Base-by-base conservation (phyloP, 2,329 filamentous ascomycete genomes). In the Penicillium sp. region DNA sequence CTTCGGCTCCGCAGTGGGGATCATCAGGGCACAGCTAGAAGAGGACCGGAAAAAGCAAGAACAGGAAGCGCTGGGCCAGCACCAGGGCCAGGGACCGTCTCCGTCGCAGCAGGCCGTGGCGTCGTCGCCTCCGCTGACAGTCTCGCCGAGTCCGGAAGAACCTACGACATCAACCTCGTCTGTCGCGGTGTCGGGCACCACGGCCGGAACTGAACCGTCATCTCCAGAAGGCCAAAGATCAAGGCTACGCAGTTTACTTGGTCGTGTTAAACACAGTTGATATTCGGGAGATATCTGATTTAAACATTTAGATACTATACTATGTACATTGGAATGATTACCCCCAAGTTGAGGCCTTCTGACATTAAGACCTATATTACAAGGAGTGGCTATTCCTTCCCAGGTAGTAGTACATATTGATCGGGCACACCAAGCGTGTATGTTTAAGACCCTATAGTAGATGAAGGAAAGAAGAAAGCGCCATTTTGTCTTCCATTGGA, bases 241-340 rank as follows among this genome's bases (percentile, higher is more conserved):
- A 26, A 69, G 68, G 19, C 53, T 75, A 49, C 66, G 65, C 13
- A 64, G 59, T 26, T 64, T 73, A 19, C 61, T 74, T 50, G 64
- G 44, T 53, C 68, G 69, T 35, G 66, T 66, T 6, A 67, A 67
- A 48, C 67, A 67, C 23, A 60, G 60, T 56, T 46, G 48, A 54
- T 13, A 15, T 11, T 41, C 35, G 11, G 35, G 35, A 41, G 11
- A 9, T 26, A 38, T 41, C 15, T 17, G 11, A 41, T 41, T 41
- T 17, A 26, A 26, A 26, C 26, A 41, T 41, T 9, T 41, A 41
- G 11, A 15, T 41, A 41, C 35, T 15, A 41, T 41, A 41, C 35
- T 41, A 41, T 41, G 35, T 41, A 41, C 35, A 41, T 13, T 41
- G 35, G 11, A 41, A 41, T 41, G 11, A 41, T 13, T 41, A 41